phyloP scores from a whole-genome alignment of 768 basidiomycete genomes.

The Sistotremastrum niveocremeum region DNA sequence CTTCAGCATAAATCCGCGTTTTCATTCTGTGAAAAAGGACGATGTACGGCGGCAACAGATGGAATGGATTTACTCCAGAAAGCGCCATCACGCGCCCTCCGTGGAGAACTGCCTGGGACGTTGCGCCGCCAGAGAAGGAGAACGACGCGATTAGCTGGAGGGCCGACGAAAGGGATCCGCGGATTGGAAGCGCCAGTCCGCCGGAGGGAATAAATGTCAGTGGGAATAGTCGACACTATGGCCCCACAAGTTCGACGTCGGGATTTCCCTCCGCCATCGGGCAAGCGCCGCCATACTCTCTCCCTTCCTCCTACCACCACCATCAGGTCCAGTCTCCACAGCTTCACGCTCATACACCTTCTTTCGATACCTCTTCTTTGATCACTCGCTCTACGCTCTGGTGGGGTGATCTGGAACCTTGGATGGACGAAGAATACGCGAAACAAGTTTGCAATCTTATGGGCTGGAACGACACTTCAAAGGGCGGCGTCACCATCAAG shows the following conservation, averaged over 20 bases:
- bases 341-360: neutral
- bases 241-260: neutral
- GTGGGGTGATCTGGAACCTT: slow-evolving; percentile 84
- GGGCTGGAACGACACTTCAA: slow-evolving; percentile 58
- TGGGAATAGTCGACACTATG: neutral
- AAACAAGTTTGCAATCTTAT: slow-evolving; percentile 77
- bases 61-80: too few relatives aligned
- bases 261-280: neutral
- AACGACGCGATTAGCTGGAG: too few relatives aligned
- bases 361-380: slow-evolving; percentile 1
- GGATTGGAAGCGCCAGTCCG: too few relatives aligned
- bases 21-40: too few relatives aligned
- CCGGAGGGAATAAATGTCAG: neutral
- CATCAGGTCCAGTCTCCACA: neutral
- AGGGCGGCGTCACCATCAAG: slow-evolving; percentile 38
- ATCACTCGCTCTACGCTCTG: slow-evolving; percentile 52
- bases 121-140: too few relatives aligned
- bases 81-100: too few relatives aligned
- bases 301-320: neutral
- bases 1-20: too few relatives aligned
- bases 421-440: slow-evolving; percentile 96
- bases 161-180: too few relatives aligned
- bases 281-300: too few relatives aligned
- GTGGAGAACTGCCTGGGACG: too few relatives aligned
- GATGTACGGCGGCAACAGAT: too few relatives aligned